A percentile compares a stretch with the other conserved stretches of the same genome.
phyloP scores from a whole-genome alignment of 2,329 filamentous ascomycete genomes.

The Westerdykella sp. region DNA sequence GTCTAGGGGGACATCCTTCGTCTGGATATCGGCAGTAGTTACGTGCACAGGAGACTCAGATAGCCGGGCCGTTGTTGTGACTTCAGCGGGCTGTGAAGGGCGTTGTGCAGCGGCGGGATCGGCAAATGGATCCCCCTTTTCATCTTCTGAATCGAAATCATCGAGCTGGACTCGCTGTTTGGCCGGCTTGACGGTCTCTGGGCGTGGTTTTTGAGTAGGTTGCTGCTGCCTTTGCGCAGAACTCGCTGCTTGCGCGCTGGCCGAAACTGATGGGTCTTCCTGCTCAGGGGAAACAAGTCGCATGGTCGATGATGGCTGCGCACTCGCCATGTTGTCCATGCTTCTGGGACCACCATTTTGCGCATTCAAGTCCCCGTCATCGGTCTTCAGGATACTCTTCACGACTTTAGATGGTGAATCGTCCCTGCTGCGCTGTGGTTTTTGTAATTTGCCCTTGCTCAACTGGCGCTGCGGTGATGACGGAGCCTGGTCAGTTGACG shows the following conservation, averaged over 20 bases:
- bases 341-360: conserved; percentile 5
- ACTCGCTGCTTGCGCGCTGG: conserved; percentile 6
- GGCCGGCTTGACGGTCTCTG: conserved; percentile 53
- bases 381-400: conserved; percentile 27
- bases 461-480: conserved; percentile 22
- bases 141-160: conserved; percentile 58
- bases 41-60: conserved; percentile 65
- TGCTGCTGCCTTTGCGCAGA: conserved; percentile 18
- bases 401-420: conserved; percentile 27
- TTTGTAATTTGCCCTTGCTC: conserved; percentile 38
- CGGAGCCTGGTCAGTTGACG: conserved; percentile 24
- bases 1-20: conserved; percentile 7
- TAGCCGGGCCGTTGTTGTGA: conserved; percentile 32
- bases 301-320: conserved; percentile 24
- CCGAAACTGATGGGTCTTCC: conserved; percentile 11
- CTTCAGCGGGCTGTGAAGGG: conserved; percentile 10
- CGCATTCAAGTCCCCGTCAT: conserved; percentile 23
- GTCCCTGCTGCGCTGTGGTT: conserved; percentile 25
- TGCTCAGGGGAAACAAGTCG: conserved; percentile 30
- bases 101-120: conserved; percentile 33
- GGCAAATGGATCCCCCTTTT: conserved; percentile 42
- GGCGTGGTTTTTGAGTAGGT: conserved; percentile 46
- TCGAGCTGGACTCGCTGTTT: conserved; percentile 62
- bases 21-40: conserved; percentile 49
- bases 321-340: conserved; percentile 5